Base-by-base conservation (phyloP, 805 yeast species). In the Kodamaea kaohsiungensis region DNA sequence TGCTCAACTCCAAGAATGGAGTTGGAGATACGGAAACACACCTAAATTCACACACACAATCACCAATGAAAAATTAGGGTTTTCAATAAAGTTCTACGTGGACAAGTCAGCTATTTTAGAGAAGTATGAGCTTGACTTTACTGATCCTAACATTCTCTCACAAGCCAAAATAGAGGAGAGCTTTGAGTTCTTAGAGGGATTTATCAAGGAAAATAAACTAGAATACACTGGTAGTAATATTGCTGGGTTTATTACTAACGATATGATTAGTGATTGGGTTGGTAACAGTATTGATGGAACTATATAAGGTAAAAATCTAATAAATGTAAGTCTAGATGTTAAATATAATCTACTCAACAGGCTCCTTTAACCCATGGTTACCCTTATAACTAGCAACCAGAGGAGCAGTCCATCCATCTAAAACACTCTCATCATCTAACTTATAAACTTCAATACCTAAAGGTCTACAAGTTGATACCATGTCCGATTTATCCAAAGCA, bases 1-100 rank as follows among this genome's bases (percentile, higher is more conserved):
- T 33, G 54, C 68, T 0, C 77, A 77, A 25, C 69, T 90, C 16
- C 63, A 71, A 43, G 68, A 77, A 17, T 87, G 95, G 88, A 73
- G 81, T 1, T 92, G 97, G 96, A 81, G 73, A 38, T 91, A 72
- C 67, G 92, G 91, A 0, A 74, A 78, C 17, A 87, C 97, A 0
- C 97, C 98, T 0, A 77, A 75, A 55, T 95, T 93, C 66, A 75
- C 79, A 42, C 84, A 88, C 54, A 61, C 63, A 0, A 65, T 88
- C 16, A 63, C 61, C 2, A 68, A 73, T 43, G 66, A 67, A 0
- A 66, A 69, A 40, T 57, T 65, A 55, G 66, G 72, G 10, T 57
- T 76, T 59, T 52, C 48, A 15, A 64, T 81, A 4, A 65, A 59
- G 35, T 75, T 80, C 45, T 54, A 64, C 1, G 85, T 91, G 2